A percentile compares a stretch with the other conserved stretches of the same genome.
Conservation (phyloP, 192 early-diverging fungal genomes). For the Linnemannia schmuckeri region DNA sequence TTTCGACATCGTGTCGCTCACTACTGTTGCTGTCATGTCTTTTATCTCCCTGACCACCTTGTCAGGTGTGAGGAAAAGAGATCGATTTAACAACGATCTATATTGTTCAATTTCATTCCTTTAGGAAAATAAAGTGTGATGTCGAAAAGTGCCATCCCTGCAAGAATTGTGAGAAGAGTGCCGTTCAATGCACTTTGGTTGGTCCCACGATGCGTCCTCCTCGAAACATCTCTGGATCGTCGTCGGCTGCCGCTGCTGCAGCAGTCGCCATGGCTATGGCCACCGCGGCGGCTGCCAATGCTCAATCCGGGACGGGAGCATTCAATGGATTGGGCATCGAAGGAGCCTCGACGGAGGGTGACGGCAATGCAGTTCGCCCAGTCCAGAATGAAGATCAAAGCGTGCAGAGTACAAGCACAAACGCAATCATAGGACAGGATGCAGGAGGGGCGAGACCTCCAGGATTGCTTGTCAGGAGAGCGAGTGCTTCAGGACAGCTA, state of each 20-base stretch:
- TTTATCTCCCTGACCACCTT: not conserved
- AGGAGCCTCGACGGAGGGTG: not conserved
- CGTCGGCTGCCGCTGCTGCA: conserved; percentile 45
- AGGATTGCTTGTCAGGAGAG: conserved; percentile 27
- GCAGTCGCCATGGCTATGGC: conserved; percentile 48
- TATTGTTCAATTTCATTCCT: not conserved
- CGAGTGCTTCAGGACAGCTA: conserved; percentile 46
- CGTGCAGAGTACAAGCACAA: too few relatives aligned
- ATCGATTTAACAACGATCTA: not conserved
- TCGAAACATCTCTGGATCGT: conserved; percentile 39
- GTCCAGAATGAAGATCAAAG: not conserved
- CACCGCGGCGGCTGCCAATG: conserved; percentile 37
- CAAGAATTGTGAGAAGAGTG: conserved; percentile 45
- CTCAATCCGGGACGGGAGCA: not conserved
- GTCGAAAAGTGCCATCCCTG: conserved; percentile 44
- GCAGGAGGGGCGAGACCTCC: conserved; percentile 1
- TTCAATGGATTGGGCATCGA: conserved; percentile 12
- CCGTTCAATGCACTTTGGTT: conserved; percentile 47
- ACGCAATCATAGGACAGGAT: not conserved
- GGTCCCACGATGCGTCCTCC: conserved; percentile 50
- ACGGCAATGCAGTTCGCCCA: not conserved
- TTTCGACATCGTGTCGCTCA: not conserved
- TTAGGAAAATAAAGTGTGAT: conserved; percentile 55
- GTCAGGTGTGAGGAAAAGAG: not conserved
- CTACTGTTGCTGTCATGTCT: not conserved